Conservation (phyloP, 352 stramenopile genomes). For the Phytopythium delawarense region DNA sequence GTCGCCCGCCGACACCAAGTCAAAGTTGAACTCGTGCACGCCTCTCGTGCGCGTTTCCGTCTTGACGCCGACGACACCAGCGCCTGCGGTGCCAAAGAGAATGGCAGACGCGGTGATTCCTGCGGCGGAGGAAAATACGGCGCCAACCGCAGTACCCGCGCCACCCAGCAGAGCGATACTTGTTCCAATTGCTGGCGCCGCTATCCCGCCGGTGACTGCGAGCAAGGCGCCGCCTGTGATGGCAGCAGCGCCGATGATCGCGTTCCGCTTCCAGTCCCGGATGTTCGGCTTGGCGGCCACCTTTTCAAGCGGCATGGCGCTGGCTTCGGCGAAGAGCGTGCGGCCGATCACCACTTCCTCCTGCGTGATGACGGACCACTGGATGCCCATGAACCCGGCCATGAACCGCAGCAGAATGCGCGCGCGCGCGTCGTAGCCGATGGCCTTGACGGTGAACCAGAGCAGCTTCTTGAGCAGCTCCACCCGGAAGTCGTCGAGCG, state of each 20-base stretch:
- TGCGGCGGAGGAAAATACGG: slow-evolving; percentile 41
- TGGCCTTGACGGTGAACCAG: slow-evolving; percentile 74
- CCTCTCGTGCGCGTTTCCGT: slow-evolving; percentile 66
- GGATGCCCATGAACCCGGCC: slow-evolving; percentile 39
- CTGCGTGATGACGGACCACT: slow-evolving; percentile 54
- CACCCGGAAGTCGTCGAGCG: slow-evolving; percentile 40
- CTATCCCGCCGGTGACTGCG: slow-evolving; percentile 66
- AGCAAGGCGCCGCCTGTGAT: slow-evolving; percentile 70
- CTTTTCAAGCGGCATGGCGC: slow-evolving; percentile 69
- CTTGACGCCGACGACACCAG: slow-evolving; percentile 77
- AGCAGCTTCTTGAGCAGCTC: slow-evolving; percentile 63
- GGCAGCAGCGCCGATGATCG: slow-evolving; percentile 57
- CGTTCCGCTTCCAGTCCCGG: slow-evolving; percentile 82
- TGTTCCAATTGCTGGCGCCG: slow-evolving; percentile 51
- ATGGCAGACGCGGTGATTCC: slow-evolving; percentile 69
- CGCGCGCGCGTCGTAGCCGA: slow-evolving; percentile 72
- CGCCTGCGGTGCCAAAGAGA: slow-evolving; percentile 77
- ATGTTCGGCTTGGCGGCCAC: slow-evolving; percentile 43
- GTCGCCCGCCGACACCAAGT: slow-evolving; percentile 72
- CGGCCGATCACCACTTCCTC: slow-evolving; percentile 73
- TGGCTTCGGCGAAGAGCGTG: slow-evolving; percentile 67
- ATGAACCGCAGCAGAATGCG: slow-evolving; percentile 53
- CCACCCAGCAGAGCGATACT: slow-evolving; percentile 60
- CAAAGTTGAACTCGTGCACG: slow-evolving; percentile 79
- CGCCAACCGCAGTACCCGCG: slow-evolving; percentile 59